A percentile compares a stretch with the other conserved stretches of the same genome.
These are phyloP conservation scores for Eimeria mitis DNA, from an alignment of 169 alveolate species.

Conservation along the genomic window DNA sequence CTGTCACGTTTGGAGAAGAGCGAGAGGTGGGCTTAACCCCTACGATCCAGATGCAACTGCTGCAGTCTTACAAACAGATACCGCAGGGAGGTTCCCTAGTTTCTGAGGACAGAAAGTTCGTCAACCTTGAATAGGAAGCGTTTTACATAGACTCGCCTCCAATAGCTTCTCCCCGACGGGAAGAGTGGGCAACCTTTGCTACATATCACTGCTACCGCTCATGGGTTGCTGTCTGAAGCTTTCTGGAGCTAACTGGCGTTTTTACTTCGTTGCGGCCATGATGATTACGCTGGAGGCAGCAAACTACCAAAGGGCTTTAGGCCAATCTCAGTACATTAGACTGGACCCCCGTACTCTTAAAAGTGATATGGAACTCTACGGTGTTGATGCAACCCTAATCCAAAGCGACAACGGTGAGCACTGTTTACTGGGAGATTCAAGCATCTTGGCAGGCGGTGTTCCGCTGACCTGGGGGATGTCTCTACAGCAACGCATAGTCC, in stretches of 20 bases:
- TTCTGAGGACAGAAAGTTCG: background rate
- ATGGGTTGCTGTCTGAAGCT: background rate
- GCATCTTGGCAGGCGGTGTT: background rate
- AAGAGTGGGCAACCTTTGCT: background rate
- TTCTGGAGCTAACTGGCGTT: conserved; percentile 56
- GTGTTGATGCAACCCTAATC: conserved; percentile 59
- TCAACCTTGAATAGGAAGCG: background rate
- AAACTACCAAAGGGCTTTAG: conserved; percentile 57
- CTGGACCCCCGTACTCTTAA: conserved; percentile 63
- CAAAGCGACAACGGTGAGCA: conserved; percentile 50
- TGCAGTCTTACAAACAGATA: background rate
- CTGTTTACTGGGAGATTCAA: background rate
- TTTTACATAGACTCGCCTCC: background rate
- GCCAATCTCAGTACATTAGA: conserved; percentile 44
- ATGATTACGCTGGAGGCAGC: conserved; percentile 74
- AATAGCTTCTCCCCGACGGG: background rate
- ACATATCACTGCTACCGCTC: background rate
- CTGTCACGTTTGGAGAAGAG: conserved; percentile 61
- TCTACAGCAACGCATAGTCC: background rate
- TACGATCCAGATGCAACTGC: background rate
- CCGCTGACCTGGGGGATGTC: background rate
- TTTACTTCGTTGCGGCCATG: conserved; percentile 66
- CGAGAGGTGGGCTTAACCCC: conserved; percentile 6
- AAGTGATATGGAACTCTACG: conserved; percentile 34
- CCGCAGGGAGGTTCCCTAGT: background rate